These are phyloP conservation scores for Chlorella sp. DNA, from an alignment of 139 green algal genomes.

Conservation along the genomic window DNA sequence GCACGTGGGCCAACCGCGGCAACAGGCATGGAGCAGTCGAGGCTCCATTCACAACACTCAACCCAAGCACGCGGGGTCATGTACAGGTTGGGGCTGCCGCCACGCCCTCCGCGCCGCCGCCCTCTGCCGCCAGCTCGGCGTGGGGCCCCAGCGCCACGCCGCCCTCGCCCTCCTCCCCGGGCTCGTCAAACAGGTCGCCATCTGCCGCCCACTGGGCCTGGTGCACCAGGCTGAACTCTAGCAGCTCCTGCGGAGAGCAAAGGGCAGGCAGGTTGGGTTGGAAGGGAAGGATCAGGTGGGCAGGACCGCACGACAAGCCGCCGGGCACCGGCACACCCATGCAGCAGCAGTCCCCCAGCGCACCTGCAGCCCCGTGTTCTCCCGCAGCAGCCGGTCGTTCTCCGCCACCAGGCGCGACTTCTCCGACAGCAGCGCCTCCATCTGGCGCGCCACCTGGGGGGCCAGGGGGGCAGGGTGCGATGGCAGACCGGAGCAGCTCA, in stretches of 20 bases:
- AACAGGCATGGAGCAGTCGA: not conserved
- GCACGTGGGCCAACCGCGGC: no score
- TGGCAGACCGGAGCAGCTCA: no score
- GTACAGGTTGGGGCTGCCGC: no score
- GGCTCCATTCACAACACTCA: no score
- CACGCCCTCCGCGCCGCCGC: not conserved
- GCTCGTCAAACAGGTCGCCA: slow-evolving; percentile 40
- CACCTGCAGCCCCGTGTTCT: slow-evolving; percentile 62
- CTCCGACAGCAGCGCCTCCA: slow-evolving; percentile 61
- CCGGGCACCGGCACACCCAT: no score
- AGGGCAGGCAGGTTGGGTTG: not conserved
- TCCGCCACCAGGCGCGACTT: slow-evolving; percentile 59
- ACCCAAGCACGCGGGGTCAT: no score
- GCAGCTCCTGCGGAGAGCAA: slow-evolving; percentile 29
- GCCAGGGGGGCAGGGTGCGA: no score
- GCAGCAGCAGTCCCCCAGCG: not conserved
- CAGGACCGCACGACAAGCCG: no score
- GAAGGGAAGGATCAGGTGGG: not conserved
- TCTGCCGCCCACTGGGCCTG: slow-evolving; percentile 29
- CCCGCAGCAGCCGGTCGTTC: slow-evolving; percentile 57
- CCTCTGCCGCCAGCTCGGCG: not conserved
- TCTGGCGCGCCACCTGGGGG: slow-evolving; percentile 31
- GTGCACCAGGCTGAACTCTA: slow-evolving; percentile 41
- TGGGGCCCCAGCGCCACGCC: no score
- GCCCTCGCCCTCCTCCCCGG: not conserved